These are phyloP conservation scores for Fusarium coicis DNA, from an alignment of 2,329 filamentous ascomycete genomes.

Conservation along the genomic window DNA sequence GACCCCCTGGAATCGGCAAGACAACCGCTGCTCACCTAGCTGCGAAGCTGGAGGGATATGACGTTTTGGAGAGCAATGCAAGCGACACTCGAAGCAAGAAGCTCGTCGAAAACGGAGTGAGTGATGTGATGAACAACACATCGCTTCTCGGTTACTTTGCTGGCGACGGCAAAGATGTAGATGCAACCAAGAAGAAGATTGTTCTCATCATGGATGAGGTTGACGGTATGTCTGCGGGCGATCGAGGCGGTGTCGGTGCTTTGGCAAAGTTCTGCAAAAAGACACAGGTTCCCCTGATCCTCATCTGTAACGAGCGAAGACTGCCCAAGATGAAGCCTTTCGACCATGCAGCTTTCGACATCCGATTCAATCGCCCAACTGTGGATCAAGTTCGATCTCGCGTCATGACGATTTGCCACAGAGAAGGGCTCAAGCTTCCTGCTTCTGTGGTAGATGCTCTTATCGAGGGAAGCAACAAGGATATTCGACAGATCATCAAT, in stretches of 20 bases:
- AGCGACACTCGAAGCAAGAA: constrained; percentile 97
- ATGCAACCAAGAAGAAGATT: constrained; percentile 87
- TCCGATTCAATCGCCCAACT: constrained; percentile 89
- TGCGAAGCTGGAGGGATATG: constrained; percentile 91
- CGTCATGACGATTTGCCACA: constrained; percentile 93
- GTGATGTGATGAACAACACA: constrained; percentile 91
- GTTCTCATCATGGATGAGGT: constrained; percentile 99
- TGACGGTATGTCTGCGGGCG: constrained; percentile 97
- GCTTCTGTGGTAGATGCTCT: constrained; percentile 87
- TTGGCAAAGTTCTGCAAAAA: constrained; percentile 95
- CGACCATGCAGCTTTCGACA: constrained; percentile 83
- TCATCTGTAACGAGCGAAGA: constrained; percentile 96
- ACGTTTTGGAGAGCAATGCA: constrained; percentile 94
- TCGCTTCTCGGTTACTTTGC: constrained; percentile 93
- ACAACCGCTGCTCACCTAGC: constrained; percentile 96
- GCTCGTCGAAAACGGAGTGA: constrained; percentile 87
- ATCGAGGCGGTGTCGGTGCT: constrained; percentile 94
- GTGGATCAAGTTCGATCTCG: constrained; percentile 90
- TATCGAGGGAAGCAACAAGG: constrained; percentile 94
- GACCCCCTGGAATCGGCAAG: constrained; percentile 96
- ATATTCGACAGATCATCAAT: constrained; percentile 98
- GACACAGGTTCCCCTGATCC: constrained; percentile 91
- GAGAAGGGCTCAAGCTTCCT: constrained; percentile 89
- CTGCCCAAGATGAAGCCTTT: constrained; percentile 99
- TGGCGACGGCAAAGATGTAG: constrained; percentile 81